Percentiles rank a stretch among this genome's conserved stretches.
Evolutionary conservation across 441 rosid species (phyloP).

Genomic region (Pelargonium fulgidum): DNA sequence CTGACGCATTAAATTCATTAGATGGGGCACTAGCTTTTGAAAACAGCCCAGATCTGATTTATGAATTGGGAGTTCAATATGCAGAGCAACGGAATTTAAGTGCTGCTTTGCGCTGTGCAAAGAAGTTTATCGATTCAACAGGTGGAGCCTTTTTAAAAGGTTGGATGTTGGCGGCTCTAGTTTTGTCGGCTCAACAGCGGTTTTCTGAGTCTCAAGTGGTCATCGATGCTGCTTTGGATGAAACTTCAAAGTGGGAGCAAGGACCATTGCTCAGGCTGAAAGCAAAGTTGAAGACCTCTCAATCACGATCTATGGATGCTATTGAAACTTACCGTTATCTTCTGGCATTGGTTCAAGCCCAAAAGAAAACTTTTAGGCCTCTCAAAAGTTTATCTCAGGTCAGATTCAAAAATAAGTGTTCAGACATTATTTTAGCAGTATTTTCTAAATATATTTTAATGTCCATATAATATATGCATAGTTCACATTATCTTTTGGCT

Average conservation of each 20-base stretch:
- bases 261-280: constrained; percentile 72
- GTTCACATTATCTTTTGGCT: no score
- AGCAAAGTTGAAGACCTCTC: constrained; percentile 71
- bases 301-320: constrained; percentile 60
- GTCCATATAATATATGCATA: no score
- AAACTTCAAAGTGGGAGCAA: constrained; percentile 89
- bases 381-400: constrained; percentile 55
- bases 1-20: constrained; percentile 70
- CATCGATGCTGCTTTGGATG: constrained; percentile 84
- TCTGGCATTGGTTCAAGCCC: constrained; percentile 90
- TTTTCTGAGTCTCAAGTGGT: constrained; percentile 83
- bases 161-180: constrained; percentile 76
- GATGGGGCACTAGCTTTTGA: constrained; percentile 61
- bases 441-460: neutral
- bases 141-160: constrained; percentile 81
- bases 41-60: constrained; percentile 57
- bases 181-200: constrained; percentile 80
- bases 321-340: constrained; percentile 78
- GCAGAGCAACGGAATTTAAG: constrained; percentile 80
- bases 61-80: constrained; percentile 72
- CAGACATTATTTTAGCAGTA: neutral
- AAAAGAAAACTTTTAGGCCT: constrained; percentile 70
- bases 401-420: constrained; percentile 18
- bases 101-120: constrained; percentile 60
- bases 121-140: constrained; percentile 60